Percentiles rank a stretch among this genome's conserved stretches.
phyloP scores from a whole-genome alignment of 306 rosid species.

The Fragaria ananassa region DNA sequence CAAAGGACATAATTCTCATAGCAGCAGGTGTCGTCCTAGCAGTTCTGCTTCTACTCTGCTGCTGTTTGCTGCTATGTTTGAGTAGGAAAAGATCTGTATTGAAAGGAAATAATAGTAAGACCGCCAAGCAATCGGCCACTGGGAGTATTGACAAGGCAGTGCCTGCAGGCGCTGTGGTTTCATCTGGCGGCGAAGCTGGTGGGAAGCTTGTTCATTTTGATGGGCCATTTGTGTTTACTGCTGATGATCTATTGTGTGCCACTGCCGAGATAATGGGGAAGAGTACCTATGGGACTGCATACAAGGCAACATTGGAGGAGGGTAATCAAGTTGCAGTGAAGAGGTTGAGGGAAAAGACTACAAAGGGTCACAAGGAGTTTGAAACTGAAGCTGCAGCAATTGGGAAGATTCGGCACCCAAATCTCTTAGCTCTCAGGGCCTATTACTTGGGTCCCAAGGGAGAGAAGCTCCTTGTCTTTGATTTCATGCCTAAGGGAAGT shows the following conservation, averaged over 20 bases:
- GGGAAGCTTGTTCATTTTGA: slow-evolving; percentile 78
- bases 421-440: slow-evolving; percentile 78
- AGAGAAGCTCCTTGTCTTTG: slow-evolving; percentile 89
- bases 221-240: slow-evolving; percentile 84
- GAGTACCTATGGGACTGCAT: slow-evolving; percentile 85
- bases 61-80: slow-evolving; percentile 66
- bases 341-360: slow-evolving; percentile 79
- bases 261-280: slow-evolving; percentile 95
- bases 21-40: slow-evolving; percentile 71
- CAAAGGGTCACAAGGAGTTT: slow-evolving; percentile 81
- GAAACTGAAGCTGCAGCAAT: slow-evolving; percentile 74
- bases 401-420: slow-evolving; percentile 72
- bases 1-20: slow-evolving; percentile 78
- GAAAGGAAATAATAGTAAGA: slow-evolving; percentile 42
- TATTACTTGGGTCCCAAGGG: slow-evolving; percentile 75
- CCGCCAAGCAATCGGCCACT: slow-evolving; percentile 35
- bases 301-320: slow-evolving; percentile 84
- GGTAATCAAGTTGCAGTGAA: slow-evolving; percentile 84
- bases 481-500: slow-evolving; percentile 81
- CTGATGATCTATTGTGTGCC: slow-evolving; percentile 85
- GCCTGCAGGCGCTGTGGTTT: slow-evolving; percentile 39
- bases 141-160: slow-evolving; percentile 50
- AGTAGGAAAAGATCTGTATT: slow-evolving; percentile 55
- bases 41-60: slow-evolving; percentile 66
- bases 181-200: slow-evolving; percentile 71